Conservation (phyloP, 2,329 filamentous ascomycete genomes). For the Bipolaris zeicola region DNA sequence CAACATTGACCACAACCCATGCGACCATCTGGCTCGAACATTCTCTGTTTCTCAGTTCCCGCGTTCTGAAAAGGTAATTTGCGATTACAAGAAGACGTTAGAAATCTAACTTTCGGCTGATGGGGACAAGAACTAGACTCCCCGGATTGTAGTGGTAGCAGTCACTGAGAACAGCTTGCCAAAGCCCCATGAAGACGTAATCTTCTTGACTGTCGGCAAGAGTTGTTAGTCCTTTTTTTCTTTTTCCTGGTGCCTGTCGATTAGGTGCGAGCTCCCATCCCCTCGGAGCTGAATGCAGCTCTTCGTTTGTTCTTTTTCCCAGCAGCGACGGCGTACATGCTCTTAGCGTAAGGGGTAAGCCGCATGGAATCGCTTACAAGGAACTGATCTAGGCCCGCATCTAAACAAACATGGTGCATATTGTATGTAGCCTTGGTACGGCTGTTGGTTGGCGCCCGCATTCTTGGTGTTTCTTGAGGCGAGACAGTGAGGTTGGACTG, state of each 20-base stretch:
- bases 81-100: no score
- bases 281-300: constrained; percentile 1
- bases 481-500: not conserved
- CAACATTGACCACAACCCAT: constrained; percentile 32
- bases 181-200: not conserved
- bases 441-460: constrained; percentile 1
- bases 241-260: not conserved
- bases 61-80: constrained; percentile 45
- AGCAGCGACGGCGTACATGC: constrained; percentile 3
- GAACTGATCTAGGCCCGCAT: not conserved
- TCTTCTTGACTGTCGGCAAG: not conserved
- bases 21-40: constrained; percentile 52
- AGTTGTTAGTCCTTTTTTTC: not conserved
- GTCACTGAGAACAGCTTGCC: not conserved
- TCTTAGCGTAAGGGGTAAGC: constrained; percentile 12
- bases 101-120: constrained; percentile 42
- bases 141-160: not conserved
- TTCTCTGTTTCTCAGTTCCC: constrained; percentile 45
- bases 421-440: not conserved
- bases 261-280: not conserved
- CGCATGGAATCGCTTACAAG: constrained; percentile 1
- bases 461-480: not conserved
- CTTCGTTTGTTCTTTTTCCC: constrained; percentile 3
- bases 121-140: not conserved
- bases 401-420: not conserved